Percentiles rank a stretch among this genome's conserved stretches.
Evolutionary conservation across 106 monocot genomes (phyloP).

Genomic region (Amphibolis antarctica): DNA sequence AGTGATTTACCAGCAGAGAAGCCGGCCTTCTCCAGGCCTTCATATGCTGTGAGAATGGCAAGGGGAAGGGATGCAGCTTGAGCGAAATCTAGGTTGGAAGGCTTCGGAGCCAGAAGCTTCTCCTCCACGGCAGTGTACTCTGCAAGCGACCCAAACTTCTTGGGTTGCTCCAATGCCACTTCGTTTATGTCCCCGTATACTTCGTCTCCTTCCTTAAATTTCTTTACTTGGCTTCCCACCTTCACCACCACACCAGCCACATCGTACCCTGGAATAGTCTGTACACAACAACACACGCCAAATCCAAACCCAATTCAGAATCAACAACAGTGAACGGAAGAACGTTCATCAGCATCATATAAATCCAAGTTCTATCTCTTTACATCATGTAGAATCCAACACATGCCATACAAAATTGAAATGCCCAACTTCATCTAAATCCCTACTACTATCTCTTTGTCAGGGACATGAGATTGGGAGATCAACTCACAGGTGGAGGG

Average conservation of each 20-base stretch:
- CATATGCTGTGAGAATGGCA: constrained; percentile 38
- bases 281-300: background rate
- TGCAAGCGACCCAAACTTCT: constrained; percentile 75
- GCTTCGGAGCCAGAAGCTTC: constrained; percentile 69
- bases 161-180: constrained; percentile 64
- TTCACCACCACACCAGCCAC: constrained; percentile 82
- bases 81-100: constrained; percentile 54
- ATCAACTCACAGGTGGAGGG: constrained; percentile 55
- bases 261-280: constrained; percentile 96
- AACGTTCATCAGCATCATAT: too few relatives aligned
- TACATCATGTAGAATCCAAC: too few relatives aligned
- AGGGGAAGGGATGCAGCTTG: constrained; percentile 75
- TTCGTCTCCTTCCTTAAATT: constrained; percentile 88
- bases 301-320: too few relatives aligned
- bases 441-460: too few relatives aligned
- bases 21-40: constrained; percentile 68
- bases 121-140: constrained; percentile 92
- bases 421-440: too few relatives aligned
- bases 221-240: constrained; percentile 68
- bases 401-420: too few relatives aligned
- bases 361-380: too few relatives aligned
- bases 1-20: constrained; percentile 76
- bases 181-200: constrained; percentile 83
- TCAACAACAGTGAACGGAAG: too few relatives aligned
- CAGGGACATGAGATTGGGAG: background rate